These are phyloP conservation scores for Fusarium sp. DNA, from an alignment of 2,329 filamentous ascomycete genomes.

Conservation along the genomic window DNA sequence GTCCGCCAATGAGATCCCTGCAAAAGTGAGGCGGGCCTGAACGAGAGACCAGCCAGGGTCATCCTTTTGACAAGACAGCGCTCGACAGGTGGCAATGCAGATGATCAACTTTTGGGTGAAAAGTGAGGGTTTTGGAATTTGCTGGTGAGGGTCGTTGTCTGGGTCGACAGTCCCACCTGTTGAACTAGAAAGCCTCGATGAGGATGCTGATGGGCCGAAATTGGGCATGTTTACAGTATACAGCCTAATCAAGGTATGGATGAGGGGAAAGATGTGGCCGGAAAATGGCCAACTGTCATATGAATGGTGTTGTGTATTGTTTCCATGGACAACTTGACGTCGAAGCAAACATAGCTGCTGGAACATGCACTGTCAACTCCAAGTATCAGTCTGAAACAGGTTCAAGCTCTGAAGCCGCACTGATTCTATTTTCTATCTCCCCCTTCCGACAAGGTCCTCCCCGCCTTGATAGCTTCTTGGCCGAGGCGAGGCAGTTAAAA, in stretches of 20 bases:
- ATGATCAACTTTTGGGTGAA: not conserved
- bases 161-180: constrained; percentile 28
- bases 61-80: constrained; percentile 36
- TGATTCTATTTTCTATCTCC: constrained; percentile 11
- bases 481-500: constrained; percentile 7
- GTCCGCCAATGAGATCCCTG: constrained; percentile 38
- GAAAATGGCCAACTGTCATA: not conserved
- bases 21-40: constrained; percentile 31
- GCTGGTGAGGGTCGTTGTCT: constrained; percentile 28
- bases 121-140: not conserved
- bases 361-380: not conserved
- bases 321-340: not conserved
- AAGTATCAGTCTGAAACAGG: constrained; percentile 7
- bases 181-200: constrained; percentile 13
- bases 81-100: constrained; percentile 41
- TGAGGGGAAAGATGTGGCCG: not conserved
- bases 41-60: constrained; percentile 16
- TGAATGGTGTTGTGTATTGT: not conserved
- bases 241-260: not conserved
- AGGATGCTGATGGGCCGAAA: constrained; percentile 11
- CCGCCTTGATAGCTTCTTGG: constrained; percentile 8
- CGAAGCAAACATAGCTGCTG: not conserved
- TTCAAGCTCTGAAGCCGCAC: constrained; percentile 4
- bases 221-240: constrained; percentile 16
- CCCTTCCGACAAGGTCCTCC: constrained; percentile 10